Percentiles rank a stretch among this genome's conserved stretches.
These are phyloP conservation scores for Populus alba DNA, from an alignment of 345 rosid genomes.

Conservation along the genomic window DNA sequence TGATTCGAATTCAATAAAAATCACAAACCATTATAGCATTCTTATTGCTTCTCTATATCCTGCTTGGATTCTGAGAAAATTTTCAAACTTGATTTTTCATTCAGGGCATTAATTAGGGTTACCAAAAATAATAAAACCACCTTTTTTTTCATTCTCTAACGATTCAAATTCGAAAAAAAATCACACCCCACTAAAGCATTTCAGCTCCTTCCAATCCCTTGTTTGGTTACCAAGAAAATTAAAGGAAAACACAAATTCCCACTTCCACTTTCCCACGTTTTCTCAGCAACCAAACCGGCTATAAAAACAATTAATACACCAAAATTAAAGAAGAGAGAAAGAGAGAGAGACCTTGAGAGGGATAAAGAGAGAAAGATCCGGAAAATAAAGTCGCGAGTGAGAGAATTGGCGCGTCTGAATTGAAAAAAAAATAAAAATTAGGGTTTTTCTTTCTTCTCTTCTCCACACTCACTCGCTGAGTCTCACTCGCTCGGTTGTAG, in stretches of 20 bases:
- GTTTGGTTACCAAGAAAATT: background rate
- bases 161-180: background rate
- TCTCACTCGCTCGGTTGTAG: background rate
- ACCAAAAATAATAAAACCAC: background rate
- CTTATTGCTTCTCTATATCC: background rate
- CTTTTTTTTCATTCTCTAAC: background rate
- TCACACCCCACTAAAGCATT: background rate
- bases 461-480: background rate
- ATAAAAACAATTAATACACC: background rate
- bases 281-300: conserved; percentile 1
- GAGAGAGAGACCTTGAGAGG: background rate
- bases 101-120: background rate
- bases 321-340: background rate
- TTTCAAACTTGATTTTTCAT: background rate
- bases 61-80: background rate
- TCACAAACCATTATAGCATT: background rate
- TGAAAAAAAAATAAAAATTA: background rate
- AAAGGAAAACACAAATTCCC: background rate
- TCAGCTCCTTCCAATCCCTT: background rate
- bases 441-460: background rate
- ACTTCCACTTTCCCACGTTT: background rate
- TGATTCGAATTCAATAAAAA: background rate
- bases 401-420: conserved; percentile 3
- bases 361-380: background rate
- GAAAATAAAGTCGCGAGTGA: conserved; percentile 8